Base-by-base conservation (phyloP, 257 asterid species). In the Pogostemon cablin region DNA sequence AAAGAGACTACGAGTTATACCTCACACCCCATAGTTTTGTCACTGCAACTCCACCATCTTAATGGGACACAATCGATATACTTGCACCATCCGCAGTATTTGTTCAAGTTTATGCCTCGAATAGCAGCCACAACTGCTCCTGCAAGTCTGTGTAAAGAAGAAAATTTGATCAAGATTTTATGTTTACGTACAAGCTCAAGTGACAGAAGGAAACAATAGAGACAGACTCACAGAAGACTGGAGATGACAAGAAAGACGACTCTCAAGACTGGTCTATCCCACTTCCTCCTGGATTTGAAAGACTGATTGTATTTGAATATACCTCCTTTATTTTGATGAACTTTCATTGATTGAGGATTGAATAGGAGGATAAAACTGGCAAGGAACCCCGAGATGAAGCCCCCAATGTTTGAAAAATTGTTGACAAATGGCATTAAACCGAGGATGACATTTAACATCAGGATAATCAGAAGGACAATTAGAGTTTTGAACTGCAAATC, bases 1-100 rank as follows among this genome's bases (percentile, higher is more conserved):
- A 52, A 15, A 17, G 35, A n/a, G 34, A 52, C 17, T 34, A 35
- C 4, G 20, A 4, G 9, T 20, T 15, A 38, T 84, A 92, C 97
- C 97, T 86, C 91, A 69, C 98, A 93, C 39, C 35, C 73, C 82
- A 83, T 76, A 35, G 85, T 65, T 67, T 75, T 72, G 71, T 81
- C 78, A 52, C 72, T 69, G 90, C 97, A 93, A 84, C 92, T 93
- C 97, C 98, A 88, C 96, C 89, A 88, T 74, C 83, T 90, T 43
- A 60, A 74, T 39, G 91, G 97, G 48, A 79, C 78, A 84, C 97
- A 90, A 35, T 90, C 98, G 9, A 90, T 61, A 75, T 79, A 87
- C 38, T 63, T 79, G 81, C 98, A 93, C 92, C 92, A 84, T 70
- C 78, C 76, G 63, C 98, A 93, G 52, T 87, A 87, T 68, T 81